Evolutionary conservation across 345 rosid species (phyloP), one percentile per base, ranked within the genome.

Genomic region (Chamaenerion angustifolium): DNA sequence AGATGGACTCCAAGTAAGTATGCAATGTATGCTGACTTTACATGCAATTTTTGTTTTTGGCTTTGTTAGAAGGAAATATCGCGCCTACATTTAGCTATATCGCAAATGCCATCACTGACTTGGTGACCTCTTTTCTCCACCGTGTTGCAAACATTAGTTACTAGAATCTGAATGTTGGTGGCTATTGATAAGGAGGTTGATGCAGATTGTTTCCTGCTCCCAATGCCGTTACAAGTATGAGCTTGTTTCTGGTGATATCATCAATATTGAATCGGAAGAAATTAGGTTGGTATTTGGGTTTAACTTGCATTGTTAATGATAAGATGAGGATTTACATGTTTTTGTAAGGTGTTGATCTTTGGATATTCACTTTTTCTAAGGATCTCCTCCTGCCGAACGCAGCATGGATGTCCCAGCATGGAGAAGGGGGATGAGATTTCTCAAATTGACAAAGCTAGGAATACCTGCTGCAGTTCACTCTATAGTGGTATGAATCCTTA

Each of bases 361-460:
- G 72, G 83, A 87, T 69, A 84, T 80, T 84, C 89, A 84, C 93
- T 77, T 84, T 73, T 73, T 77, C 93, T 87, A 92, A 87, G 98
- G 98, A 80, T 71, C 85, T 84, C 72, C 95, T 80, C 85, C 82
- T 92, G 82, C 85, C 85, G 93, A 82, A 92, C 98, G 96, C 98
- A 87, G 96, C 85, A 84, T 76, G 77, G 96, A 87, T 59, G 71
- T 82, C 69, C 84, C 98, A 62, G 83, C 81, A 23, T 92, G 95
- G 96, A 80, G 79, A 68, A 76, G 81, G 60, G 93, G 93, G 71
- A 85, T 92, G 57, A 76, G 81, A 58, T 82, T 83, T 45, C 71
- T 87, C 67, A 82, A 80, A 64, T 53, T 83, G 56, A 57, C 71
- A 72, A 87, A 83, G 76, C 78, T 76, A 71, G 77, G 71, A 47